Evolutionary conservation across 2,329 filamentous ascomycete species (phyloP), one percentile per base, ranked within the genome.

Genomic region (Lachnellula subtilissima): DNA sequence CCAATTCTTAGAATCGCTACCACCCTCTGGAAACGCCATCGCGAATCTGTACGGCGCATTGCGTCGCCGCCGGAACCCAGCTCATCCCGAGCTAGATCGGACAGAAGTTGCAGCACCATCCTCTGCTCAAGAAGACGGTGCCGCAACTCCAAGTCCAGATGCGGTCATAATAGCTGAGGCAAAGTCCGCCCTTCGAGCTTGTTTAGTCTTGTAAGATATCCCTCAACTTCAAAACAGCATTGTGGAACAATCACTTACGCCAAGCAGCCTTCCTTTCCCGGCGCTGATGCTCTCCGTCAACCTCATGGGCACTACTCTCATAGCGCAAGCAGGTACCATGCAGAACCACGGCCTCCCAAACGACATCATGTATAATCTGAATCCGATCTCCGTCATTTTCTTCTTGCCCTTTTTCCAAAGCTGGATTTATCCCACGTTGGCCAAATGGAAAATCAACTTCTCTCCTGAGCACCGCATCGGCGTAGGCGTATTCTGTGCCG

Each of bases 221-320:
- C 28, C 8, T 9, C 7, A 28, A 9, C 2, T 28, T 28, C 7
- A 28, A 28, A 15, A 7, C 2, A 15, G 37, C 37, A n/a, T 40
- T 15, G 5, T n/a, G 37, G 15, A 40, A 15, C 28, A 28, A 9
- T 8, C 9, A 28, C 8, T 8, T 9, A 9, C 9, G 8, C 8
- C 9, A 3, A 9, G 4, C 19, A 45, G 42, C 11, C n/a, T 83
- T 61, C 89, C 86, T 76, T 79, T 85, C 55, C 85, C 86, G 46
- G 77, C 83, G 63, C 82, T 79, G 72, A 82, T 78, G 50, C 50
- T 86, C 88, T 65, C 82, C 35, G 42, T 55, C 43, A 53, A 51
- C 87, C 71, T 81, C 80, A 49, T 79, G 77, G 68, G 88, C 88
- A 73, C 79, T 88, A 57, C 79, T 85, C 59, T 82, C n/a, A 76